Conservation (phyloP, 2,329 filamentous ascomycete species). For the Aspergillus sp. region DNA sequence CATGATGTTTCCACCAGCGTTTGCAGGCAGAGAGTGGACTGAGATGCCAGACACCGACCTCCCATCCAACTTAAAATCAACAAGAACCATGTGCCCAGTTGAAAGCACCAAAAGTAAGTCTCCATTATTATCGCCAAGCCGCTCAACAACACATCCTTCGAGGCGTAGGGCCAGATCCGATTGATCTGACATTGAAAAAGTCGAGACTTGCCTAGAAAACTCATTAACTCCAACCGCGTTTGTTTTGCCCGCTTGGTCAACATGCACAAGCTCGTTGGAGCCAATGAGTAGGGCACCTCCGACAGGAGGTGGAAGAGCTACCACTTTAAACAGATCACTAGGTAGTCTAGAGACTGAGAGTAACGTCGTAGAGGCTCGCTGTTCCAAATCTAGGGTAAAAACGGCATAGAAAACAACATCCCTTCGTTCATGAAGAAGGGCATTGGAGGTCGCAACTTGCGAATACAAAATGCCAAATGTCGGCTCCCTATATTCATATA, state of each 20-base stretch:
- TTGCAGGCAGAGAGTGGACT: conserved; percentile 60
- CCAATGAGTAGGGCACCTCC: conserved; percentile 86
- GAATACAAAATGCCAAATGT: conserved; percentile 94
- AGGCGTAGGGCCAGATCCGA: conserved; percentile 73
- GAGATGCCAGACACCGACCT: conserved; percentile 82
- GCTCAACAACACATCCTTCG: conserved; percentile 74
- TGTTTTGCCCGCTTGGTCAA: conserved; percentile 91
- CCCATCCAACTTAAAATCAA: conserved; percentile 84
- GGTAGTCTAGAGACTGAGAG: conserved; percentile 81
- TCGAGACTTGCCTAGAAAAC: conserved; percentile 76
- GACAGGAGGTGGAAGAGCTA: conserved; percentile 81
- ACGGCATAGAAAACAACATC: conserved; percentile 89
- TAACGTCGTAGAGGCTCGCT: conserved; percentile 87
- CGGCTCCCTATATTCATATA: conserved; percentile 95
- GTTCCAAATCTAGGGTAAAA: conserved; percentile 89
- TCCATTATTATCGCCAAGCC: conserved; percentile 69
- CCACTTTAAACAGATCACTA: conserved; percentile 76
- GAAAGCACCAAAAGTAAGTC: conserved; percentile 80
- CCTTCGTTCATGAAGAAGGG: conserved; percentile 69
- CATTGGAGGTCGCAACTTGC: conserved; percentile 65
- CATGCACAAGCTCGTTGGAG: conserved; percentile 84
- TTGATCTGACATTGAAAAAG: conserved; percentile 82
- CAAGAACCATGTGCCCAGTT: conserved; percentile 67
- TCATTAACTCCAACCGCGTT: conserved; percentile 91
- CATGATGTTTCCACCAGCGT: conserved; percentile 61